Evolutionary conservation across 345 rosid species (phyloP).

Genomic region (Acer yangbiense): DNA sequence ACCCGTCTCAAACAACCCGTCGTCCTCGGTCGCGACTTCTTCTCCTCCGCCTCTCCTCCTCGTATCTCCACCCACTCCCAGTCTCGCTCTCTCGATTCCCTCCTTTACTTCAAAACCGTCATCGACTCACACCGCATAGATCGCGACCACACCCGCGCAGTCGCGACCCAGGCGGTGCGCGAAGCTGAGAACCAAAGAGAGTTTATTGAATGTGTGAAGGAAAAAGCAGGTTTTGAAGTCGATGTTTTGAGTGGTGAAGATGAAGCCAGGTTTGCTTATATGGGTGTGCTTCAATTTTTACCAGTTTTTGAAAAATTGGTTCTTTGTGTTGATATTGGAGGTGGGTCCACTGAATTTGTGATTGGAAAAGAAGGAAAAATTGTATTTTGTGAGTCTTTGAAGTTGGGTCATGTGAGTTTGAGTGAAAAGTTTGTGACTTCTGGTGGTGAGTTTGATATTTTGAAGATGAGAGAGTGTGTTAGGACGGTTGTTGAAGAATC

Average conservation of each 20-base stretch:
- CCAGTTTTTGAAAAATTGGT: conserved; percentile 52
- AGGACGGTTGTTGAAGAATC: conserved; percentile 43
- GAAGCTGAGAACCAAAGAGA: conserved; percentile 47
- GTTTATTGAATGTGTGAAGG: conserved; percentile 36
- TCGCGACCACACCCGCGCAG: conserved; percentile 39
- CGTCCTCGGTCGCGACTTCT: conserved; percentile 51
- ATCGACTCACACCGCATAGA: conserved; percentile 41
- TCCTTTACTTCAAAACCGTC: conserved; percentile 35
- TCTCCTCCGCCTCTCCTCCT: conserved; percentile 17
- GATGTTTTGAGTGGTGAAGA: conserved; percentile 62
- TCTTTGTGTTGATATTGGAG: conserved; percentile 65
- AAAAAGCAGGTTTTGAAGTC: conserved; percentile 41
- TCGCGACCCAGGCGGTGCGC: conserved; percentile 71
- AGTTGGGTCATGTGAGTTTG: conserved; percentile 65
- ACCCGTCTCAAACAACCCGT: conserved; percentile 49
- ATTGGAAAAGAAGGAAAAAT: conserved; percentile 50
- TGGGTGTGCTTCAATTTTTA: conserved; percentile 67
- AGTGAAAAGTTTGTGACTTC: conserved; percentile 43
- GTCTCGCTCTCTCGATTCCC: conserved; percentile 45
- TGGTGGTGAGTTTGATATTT: conserved; percentile 18
- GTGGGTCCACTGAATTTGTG: conserved; percentile 76
- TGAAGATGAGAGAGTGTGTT: conserved; percentile 48
- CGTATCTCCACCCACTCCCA: conserved; percentile 44
- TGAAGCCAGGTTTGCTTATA: conserved; percentile 58
- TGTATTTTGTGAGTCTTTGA: conserved; percentile 52